Conservation (phyloP, 2,329 filamentous ascomycete species). For the Neonectria sp. region DNA sequence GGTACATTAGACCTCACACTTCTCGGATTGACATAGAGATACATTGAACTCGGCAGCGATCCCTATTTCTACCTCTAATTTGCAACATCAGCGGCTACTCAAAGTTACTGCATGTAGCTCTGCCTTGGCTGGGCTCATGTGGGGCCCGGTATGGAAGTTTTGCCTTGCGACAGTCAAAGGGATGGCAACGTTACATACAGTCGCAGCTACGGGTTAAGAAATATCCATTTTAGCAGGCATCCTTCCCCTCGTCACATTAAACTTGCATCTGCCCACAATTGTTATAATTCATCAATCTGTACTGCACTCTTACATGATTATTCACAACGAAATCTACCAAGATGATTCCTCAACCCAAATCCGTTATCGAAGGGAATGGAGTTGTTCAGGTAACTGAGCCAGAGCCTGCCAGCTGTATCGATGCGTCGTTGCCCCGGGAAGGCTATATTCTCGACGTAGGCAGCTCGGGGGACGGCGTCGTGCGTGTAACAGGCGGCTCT, state of each 20-base stretch:
- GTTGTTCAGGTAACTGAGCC: constrained; percentile 2
- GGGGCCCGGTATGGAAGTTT: too few relatives aligned
- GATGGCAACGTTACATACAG: too few relatives aligned
- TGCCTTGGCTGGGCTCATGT: too few relatives aligned
- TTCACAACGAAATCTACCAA: background rate
- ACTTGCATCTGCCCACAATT: background rate
- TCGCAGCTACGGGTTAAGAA: too few relatives aligned
- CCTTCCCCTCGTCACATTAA: background rate
- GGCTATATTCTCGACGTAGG: constrained; percentile 24
- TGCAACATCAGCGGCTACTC: too few relatives aligned
- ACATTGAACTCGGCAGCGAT: too few relatives aligned
- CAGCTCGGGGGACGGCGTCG: background rate
- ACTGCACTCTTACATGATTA: background rate
- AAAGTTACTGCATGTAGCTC: too few relatives aligned
- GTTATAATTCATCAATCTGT: background rate
- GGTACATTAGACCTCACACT: too few relatives aligned
- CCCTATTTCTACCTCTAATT: too few relatives aligned
- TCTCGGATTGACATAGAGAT: too few relatives aligned
- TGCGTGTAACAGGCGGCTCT: constrained; percentile 20
- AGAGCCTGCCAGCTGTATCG: constrained; percentile 10
- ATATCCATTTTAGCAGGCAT: background rate
- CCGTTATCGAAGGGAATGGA: background rate
- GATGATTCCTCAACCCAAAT: constrained; percentile 24
- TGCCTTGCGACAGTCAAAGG: too few relatives aligned
- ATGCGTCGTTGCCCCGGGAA: constrained; percentile 15